Evolutionary conservation across 1,139 yeast genomes (phyloP).

Genomic region (Pichia sp.): DNA sequence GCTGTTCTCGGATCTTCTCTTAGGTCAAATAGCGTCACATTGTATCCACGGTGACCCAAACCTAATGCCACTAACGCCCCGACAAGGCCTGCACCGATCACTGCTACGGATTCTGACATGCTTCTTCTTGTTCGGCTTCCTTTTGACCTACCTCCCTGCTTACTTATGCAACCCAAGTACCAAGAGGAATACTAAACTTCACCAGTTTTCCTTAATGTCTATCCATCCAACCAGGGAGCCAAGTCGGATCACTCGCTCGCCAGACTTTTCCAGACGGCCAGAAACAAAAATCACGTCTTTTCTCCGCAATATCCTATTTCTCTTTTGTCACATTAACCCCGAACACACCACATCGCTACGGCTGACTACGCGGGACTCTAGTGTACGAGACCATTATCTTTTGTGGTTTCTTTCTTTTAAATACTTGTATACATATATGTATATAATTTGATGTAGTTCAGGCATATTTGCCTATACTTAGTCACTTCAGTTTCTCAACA

Average conservation of each 20-base stretch:
- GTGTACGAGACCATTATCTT: not conserved
- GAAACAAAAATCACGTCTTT: not conserved
- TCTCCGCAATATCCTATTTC: not conserved
- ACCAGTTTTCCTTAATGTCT: not conserved
- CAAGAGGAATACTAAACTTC: not conserved
- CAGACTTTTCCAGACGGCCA: not conserved
- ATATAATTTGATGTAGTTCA: not conserved
- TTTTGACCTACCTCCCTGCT: not conserved
- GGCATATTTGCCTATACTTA: not conserved
- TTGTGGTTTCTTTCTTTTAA: not conserved
- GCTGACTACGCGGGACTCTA: too few species aligned
- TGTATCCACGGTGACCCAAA: conserved; percentile 64
- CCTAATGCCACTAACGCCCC: conserved; percentile 87
- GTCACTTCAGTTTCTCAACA: conserved; percentile 37
- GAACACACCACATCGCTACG: too few species aligned
- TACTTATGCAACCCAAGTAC: not conserved
- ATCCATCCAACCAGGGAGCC: not conserved
- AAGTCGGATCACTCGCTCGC: not conserved
- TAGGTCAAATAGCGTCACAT: conserved; percentile 67
- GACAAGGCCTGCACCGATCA: conserved; percentile 83
- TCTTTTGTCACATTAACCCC: too few species aligned
- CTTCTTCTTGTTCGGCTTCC: not conserved
- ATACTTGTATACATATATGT: not conserved
- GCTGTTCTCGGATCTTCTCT: conserved; percentile 38
- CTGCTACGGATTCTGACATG: conserved; percentile 38